Conservation (phyloP, 192 early-diverging fungal species). For the Umbelopsis vinacea region DNA sequence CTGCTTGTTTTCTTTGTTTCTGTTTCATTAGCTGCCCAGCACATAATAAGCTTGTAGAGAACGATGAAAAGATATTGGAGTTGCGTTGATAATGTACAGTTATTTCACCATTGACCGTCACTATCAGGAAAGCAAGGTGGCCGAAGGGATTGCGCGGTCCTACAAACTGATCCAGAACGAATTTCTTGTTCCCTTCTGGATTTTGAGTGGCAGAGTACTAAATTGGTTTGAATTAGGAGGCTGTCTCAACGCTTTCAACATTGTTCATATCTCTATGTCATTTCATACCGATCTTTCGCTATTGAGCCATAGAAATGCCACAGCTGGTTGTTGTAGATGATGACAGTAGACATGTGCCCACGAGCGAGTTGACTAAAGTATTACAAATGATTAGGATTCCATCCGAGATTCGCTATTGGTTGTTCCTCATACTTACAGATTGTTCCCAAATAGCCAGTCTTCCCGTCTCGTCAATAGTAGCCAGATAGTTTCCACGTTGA, state of each 20-base stretch:
- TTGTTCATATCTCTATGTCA: neutral
- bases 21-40: conserved; percentile 3
- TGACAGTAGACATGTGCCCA: conserved; percentile 9
- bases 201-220: conserved; percentile 19
- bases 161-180: conserved; percentile 4
- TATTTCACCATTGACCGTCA: conserved; percentile 41
- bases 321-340: conserved; percentile 36
- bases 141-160: conserved; percentile 45
- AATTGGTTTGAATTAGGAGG: neutral
- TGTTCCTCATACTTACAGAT: conserved; percentile 20
- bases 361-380: neutral
- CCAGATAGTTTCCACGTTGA: conserved; percentile 36
- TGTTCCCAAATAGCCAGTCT: conserved; percentile 41
- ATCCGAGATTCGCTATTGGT: too few species aligned
- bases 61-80: conserved; percentile 31
- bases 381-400: too few species aligned
- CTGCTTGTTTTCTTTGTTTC: neutral
- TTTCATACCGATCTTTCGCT: conserved; percentile 33
- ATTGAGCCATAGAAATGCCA: conserved; percentile 38
- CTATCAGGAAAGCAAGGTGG: conserved; percentile 35
- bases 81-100: conserved; percentile 44
- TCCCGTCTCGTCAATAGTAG: conserved; percentile 40
- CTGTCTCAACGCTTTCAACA: neutral
- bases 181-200: neutral
- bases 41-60: conserved; percentile 34